Evolutionary conservation across 352 stramenopile genomes (phyloP).

Genomic region (Phytopythium montanum): DNA sequence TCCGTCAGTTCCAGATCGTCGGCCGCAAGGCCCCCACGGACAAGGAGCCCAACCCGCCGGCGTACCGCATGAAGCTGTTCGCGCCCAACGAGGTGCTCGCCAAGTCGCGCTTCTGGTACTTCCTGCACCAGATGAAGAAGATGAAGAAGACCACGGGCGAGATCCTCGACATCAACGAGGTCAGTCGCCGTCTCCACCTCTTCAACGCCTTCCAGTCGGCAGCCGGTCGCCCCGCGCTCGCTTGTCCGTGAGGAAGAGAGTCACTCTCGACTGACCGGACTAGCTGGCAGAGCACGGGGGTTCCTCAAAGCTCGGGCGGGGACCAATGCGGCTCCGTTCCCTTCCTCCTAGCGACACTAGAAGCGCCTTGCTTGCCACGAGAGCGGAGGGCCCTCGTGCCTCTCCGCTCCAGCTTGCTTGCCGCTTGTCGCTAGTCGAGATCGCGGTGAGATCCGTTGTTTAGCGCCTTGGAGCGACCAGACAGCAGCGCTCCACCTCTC

Average conservation of each 20-base stretch:
- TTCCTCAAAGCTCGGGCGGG: neutral
- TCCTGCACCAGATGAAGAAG: slow-evolving; percentile 99
- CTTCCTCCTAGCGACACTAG: slow-evolving; percentile 49
- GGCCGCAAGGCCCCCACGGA: slow-evolving; percentile 98
- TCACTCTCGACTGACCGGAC: neutral
- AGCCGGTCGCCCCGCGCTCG: slow-evolving; percentile 1
- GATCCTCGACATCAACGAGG: slow-evolving; percentile 99
- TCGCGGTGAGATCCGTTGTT: slow-evolving; percentile 73
- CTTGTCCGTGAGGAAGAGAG: slow-evolving; percentile 1
- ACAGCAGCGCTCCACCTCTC: neutral
- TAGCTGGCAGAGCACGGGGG: neutral
- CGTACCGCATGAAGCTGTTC: slow-evolving; percentile 99
- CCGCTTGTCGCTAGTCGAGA: slow-evolving; percentile 42
- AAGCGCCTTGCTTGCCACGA: slow-evolving; percentile 87
- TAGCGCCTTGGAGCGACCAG: slow-evolving; percentile 18
- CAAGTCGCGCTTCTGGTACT: slow-evolving; percentile 99
- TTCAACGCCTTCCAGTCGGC: neutral
- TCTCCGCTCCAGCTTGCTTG: slow-evolving; percentile 84
- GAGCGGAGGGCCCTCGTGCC: slow-evolving; percentile 33
- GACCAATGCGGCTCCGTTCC: neutral
- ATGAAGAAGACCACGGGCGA: slow-evolving; percentile 99
- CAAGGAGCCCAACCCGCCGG: slow-evolving; percentile 96
- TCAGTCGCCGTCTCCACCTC: slow-evolving; percentile 37
- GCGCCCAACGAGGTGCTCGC: slow-evolving; percentile 96
- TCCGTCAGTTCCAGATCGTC: slow-evolving; percentile 99